phyloP scores from a whole-genome alignment of 805 yeast species.

The Sugiyamaella chiloensis region DNA sequence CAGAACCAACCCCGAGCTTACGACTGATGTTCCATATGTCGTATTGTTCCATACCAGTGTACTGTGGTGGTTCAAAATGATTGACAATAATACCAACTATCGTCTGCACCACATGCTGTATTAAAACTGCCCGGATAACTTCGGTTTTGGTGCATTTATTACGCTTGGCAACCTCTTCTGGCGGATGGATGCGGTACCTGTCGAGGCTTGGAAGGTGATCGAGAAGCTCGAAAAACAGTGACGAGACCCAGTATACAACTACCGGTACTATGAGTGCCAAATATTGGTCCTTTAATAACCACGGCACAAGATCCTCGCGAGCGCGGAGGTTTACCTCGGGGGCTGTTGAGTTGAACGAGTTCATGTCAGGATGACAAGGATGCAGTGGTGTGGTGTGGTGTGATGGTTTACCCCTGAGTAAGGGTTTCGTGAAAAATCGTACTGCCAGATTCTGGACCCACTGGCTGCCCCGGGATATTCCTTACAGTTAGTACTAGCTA shows the following conservation, averaged over 20 bases:
- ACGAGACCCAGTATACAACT: conserved; percentile 77
- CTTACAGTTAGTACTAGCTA: too few relatives aligned
- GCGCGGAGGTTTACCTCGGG: conserved; percentile 13
- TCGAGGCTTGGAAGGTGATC: conserved; percentile 77
- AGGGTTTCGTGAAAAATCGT: background rate
- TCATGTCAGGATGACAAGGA: background rate
- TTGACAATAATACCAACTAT: conserved; percentile 58
- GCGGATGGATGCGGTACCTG: conserved; percentile 84
- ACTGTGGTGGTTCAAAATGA: conserved; percentile 48
- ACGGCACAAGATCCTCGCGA: conserved; percentile 42
- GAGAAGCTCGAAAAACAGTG: conserved; percentile 67
- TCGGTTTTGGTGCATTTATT: conserved; percentile 69
- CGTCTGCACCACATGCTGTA: conserved; percentile 85
- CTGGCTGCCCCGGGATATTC: too few relatives aligned
- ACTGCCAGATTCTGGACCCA: too few relatives aligned
- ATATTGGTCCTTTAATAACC: conserved; percentile 62
- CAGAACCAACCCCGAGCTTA: conserved; percentile 30
- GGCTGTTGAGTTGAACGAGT: conserved; percentile 10
- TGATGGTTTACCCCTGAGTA: conserved; percentile 3
- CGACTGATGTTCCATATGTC: conserved; percentile 46
- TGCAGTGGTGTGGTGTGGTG: background rate
- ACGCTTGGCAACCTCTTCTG: conserved; percentile 72
- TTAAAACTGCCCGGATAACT: conserved; percentile 75
- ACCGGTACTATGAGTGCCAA: conserved; percentile 75
- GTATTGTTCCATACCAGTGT: conserved; percentile 50